A percentile compares a stretch with the other conserved stretches of the same genome.
phyloP scores from a whole-genome alignment of 352 stramenopile genomes.

The Phytopythium boreale region DNA sequence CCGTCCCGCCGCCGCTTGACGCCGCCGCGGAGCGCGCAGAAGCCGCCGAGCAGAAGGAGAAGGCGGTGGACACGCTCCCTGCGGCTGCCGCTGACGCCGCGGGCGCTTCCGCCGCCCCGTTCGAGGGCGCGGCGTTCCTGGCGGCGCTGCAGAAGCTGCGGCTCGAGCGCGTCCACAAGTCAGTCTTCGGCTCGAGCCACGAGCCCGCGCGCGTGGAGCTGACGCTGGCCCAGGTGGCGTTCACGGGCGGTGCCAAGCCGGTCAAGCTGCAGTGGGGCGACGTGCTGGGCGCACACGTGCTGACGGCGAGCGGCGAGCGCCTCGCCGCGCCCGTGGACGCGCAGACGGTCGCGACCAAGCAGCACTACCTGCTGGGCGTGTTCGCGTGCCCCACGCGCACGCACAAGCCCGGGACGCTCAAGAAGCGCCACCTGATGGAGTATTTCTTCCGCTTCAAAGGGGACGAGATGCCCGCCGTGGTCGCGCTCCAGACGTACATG shows the following conservation, averaged over 20 bases:
- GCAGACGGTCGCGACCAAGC: slow-evolving; percentile 2
- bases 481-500: slow-evolving; percentile 28
- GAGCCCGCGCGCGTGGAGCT: slow-evolving; percentile 20
- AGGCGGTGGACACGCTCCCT: background rate
- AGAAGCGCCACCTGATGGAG: slow-evolving; percentile 38
- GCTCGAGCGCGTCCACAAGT: slow-evolving; percentile 29
- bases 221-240: slow-evolving; percentile 18
- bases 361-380: slow-evolving; percentile 41
- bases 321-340: slow-evolving; percentile 20
- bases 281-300: slow-evolving; percentile 52
- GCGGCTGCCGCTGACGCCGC: background rate
- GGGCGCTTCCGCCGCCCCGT: background rate
- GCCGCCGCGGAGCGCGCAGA: background rate
- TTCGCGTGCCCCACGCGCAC: slow-evolving; percentile 37
- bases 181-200: slow-evolving; percentile 23
- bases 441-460: slow-evolving; percentile 49
- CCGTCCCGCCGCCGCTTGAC: background rate
- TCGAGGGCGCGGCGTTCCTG: background rate
- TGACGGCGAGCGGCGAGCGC: slow-evolving; percentile 38
- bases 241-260: slow-evolving; percentile 11
- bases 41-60: background rate
- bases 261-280: slow-evolving; percentile 40
- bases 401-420: slow-evolving; percentile 22
- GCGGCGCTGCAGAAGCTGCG: slow-evolving; percentile 10
- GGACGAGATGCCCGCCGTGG: slow-evolving; percentile 28